Base-by-base conservation (phyloP, 164 flowering plant genomes). In the Umbellularia californica region DNA sequence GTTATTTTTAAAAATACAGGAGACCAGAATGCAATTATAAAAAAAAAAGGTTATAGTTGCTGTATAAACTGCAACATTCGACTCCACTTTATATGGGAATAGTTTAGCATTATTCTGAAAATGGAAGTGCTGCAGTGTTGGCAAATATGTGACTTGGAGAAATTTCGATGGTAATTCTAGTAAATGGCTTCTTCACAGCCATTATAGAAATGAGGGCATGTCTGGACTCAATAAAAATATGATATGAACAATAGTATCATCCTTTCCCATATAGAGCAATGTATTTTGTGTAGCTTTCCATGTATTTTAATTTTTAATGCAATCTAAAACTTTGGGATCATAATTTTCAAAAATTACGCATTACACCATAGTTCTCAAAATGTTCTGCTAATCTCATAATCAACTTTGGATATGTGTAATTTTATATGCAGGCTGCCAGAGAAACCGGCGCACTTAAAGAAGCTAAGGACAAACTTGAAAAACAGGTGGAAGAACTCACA, bases 371-470 rank as follows among this genome's bases (percentile, higher is more conserved):
- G 60, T 55, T 55, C 60, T 55, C n/a, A 55, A 14, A 19, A 55
- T 55, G 60, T 67, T 13, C 50, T 30, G 35, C 35, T 17, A 28
- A 28, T 67, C 35, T 28, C 11, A 15, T 30, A 30, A 30, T 12
- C 17, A 14, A 1, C 28, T 67, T 25, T 67, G 69, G 28, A 67
- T 67, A 33, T 67, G 51, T 33, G 11, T 9, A 41, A 41, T 41
- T 50, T 30, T 73, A 79, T 55, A 17, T 76, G 72, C 83, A 94
- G 98, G 96, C 87, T 74, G 88, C 98, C 64, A 88, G 93, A 83
- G 98, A 94, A 81, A 92, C 96, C 50, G 98, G 98, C 75, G 97
- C 96, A 76, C 94, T 92, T 55, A 90, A 88, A 85, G 97, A 94
- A 84, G 98, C 98, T 9, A 92, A 94, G 81, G 92, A 94, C 78